Evolutionary conservation across 192 early-diverging fungal genomes (phyloP), one percentile per base, ranked within the genome.

Genomic region (Gryganskiella cystojenkinii): DNA sequence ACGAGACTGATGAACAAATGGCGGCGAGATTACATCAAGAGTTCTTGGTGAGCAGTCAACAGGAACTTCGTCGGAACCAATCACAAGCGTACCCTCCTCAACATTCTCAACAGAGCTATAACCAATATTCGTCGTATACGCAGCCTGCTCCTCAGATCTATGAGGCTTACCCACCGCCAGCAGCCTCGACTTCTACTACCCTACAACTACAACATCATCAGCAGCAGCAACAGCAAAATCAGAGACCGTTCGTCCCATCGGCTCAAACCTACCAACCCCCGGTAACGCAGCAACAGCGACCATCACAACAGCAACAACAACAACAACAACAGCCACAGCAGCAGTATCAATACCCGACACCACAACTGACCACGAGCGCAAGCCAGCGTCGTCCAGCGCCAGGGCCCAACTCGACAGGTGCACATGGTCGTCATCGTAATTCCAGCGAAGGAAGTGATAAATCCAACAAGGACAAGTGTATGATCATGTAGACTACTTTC

Each of bases 1-100:
- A 52, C 25, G 71, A 73, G 49, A 65, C 71, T 0, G 71, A 73
- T 34, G 71, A 73, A 42, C 71, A 73, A 33, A 73, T 73, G 71
- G 71, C 71, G 7, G 61, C 63, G 8, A 45, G 71, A 31, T 56
- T 73, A n/a, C 71, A 73, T 37, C 71, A 73, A 37, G 71, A 64
- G 40, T 73, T 50, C 17, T 56, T 73, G 20, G 49, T 43, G 2
- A 61, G 52, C 24, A 35, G 34, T 28, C 68, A 70, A 22, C 56
- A 61, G 46, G 17, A 46, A 7, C 24, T 46, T 3, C 59, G 60
- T 33, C 64, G 59, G 17, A 46, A 51, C 17, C 61, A 60, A 19
- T 56, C 50, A 14, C 71, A 56, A 34, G 37, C 37, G 37, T 40
- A 40, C 13, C 37, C 37, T 9, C 37, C 57, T 9, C 56, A 74